phyloP scores from a whole-genome alignment of 208 protist genomes.

The Crithidia fasciculata region DNA sequence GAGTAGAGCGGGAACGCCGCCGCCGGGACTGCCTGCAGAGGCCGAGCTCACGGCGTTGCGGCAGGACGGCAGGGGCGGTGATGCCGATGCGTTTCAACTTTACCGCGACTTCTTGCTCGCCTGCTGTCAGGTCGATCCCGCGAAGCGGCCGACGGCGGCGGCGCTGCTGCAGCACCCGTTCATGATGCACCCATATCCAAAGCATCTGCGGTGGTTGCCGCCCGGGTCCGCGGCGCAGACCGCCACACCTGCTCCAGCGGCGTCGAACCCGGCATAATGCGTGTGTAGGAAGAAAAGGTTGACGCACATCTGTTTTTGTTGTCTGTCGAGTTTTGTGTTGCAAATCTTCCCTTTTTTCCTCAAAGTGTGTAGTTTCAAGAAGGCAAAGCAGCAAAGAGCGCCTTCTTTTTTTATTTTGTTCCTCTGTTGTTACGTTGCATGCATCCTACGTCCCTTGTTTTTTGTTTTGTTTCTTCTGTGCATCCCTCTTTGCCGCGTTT shows the following conservation, averaged over 20 bases:
- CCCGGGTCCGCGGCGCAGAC: neutral
- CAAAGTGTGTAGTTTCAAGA: too few species aligned
- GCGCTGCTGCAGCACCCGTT: conserved; percentile 66
- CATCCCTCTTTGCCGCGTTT: too few species aligned
- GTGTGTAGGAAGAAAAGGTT: neutral
- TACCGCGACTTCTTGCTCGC: conserved; percentile 64
- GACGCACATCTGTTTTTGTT: too few species aligned
- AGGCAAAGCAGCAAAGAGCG: too few species aligned
- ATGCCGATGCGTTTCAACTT: conserved; percentile 37
- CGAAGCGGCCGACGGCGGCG: conserved; percentile 50
- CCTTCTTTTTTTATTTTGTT: too few species aligned
- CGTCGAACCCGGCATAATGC: neutral
- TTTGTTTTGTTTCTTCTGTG: too few species aligned
- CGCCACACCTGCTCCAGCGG: neutral
- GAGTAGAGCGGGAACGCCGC: conserved; percentile 41
- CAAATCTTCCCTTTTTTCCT: too few species aligned
- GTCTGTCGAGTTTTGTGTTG: too few species aligned
- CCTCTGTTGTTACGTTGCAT: too few species aligned
- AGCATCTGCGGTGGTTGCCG: conserved; percentile 58
- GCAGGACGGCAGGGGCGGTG: conserved; percentile 22
- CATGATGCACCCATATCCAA: conserved; percentile 41
- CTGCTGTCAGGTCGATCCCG: conserved; percentile 53
- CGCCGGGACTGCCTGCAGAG: conserved; percentile 53
- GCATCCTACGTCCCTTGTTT: too few species aligned
- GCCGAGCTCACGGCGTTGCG: conserved; percentile 45